These are phyloP conservation scores for Calophaca sinica DNA, from an alignment of 306 rosid genomes.

Conservation along the genomic window DNA sequence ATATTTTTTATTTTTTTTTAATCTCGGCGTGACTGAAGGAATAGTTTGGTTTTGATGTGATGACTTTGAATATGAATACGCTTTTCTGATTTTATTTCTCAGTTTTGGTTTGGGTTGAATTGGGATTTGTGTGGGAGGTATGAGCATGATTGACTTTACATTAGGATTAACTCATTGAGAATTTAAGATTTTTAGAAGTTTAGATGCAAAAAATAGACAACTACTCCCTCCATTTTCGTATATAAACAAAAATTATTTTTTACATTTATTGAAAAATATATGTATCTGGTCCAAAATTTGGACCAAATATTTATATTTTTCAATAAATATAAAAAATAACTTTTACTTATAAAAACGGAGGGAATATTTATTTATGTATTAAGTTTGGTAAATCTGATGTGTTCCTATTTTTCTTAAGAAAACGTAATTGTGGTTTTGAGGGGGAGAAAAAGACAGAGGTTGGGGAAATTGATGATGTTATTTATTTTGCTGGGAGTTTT, in stretches of 20 bases:
- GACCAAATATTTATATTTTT: too few species aligned
- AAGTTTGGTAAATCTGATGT: not conserved
- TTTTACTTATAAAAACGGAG: too few species aligned
- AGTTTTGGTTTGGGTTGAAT: not conserved
- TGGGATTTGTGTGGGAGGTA: not conserved
- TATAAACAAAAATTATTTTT: too few species aligned
- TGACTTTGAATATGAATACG: constrained; percentile 9
- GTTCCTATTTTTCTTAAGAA: not conserved
- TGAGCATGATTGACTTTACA: not conserved
- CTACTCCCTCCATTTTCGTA: too few species aligned
- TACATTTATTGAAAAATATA: too few species aligned
- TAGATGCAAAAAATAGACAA: not conserved
- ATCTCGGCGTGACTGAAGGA: not conserved
- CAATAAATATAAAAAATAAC: too few species aligned
- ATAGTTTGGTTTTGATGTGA: not conserved
- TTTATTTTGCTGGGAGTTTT: not conserved
- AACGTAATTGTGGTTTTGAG: not conserved
- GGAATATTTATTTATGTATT: too few species aligned
- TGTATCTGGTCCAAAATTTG: too few species aligned
- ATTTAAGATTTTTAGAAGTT: not conserved
- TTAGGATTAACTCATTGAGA: not conserved
- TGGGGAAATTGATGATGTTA: not conserved
- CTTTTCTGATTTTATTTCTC: not conserved
- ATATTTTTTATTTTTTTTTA: not conserved
- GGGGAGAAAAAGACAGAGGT: not conserved